Evolutionary conservation across 495 filamentous ascomycete genomes (phyloP), one percentile per base, ranked within the genome.

Genomic region (Aspergillus bertholletiae): DNA sequence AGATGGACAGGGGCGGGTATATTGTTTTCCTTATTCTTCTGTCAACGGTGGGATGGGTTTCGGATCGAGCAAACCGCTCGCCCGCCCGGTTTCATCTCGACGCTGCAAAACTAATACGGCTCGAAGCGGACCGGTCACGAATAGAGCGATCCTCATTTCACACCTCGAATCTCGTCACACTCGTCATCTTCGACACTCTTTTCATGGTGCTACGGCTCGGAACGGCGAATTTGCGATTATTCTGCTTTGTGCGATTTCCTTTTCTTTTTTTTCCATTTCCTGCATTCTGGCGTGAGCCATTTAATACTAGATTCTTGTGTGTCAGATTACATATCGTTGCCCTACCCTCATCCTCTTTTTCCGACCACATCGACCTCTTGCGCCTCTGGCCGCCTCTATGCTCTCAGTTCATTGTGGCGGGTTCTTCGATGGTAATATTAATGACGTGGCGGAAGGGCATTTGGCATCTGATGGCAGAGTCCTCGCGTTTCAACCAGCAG

Each of bases 121-220:
- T 56, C 51, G 46, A 62, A 58, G 51, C 43, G 53, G 53, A 51
- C 44, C 53, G 51, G 51, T 43, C 56, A 50, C 53, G 49, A 48
- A 50, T 49, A 49, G 63, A 61, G 56, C 53, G 59, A 59, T 49
- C 52, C 40, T 56, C 45, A 34, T 45, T 58, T 52, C 46, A 50
- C 49, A 35, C 32, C 47, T 44, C 51, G 48, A 47, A 27, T 54
- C 43, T 55, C 49, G 54, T 61, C 30, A 46, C 37, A 35, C 52
- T 48, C 49, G 35, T 44, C 34, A 55, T 54, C 53, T 37, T 56
- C 58, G 66, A 67, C 73, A 68, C 61, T 72, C 66, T 62, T 72
- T 64, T 53, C 12, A 75, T 67, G 73, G 73, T 74, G 69, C 69
- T 66, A 74, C 65, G 73, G 71, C 66, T 74, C 61, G 66, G 69